Conservation (phyloP, 2,329 filamentous ascomycete genomes). For the Ramichloridium luteum region DNA sequence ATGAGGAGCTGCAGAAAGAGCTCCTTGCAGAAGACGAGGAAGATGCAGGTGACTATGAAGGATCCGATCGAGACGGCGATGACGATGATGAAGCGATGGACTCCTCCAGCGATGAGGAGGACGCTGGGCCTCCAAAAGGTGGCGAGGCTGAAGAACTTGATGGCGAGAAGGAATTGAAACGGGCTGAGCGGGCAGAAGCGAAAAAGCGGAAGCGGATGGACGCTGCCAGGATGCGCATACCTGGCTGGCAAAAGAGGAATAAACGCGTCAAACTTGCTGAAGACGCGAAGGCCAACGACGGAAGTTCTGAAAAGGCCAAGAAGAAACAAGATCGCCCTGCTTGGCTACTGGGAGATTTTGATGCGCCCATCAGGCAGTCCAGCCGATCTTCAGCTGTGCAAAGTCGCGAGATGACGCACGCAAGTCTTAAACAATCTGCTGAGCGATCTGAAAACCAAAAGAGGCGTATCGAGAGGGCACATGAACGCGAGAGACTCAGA, state of each 20-base stretch:
- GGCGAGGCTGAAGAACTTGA: constrained; percentile 55
- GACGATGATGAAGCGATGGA: constrained; percentile 74
- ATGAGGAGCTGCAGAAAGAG: constrained; percentile 31
- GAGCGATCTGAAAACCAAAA: constrained; percentile 58
- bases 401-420: constrained; percentile 46
- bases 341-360: constrained; percentile 53
- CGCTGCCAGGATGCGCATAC: constrained; percentile 53
- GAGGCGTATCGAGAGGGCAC: constrained; percentile 49
- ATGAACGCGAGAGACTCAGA: constrained; percentile 50
- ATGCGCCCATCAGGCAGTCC: constrained; percentile 50
- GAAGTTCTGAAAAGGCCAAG: constrained; percentile 30
- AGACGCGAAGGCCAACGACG: constrained; percentile 25
- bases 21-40: constrained; percentile 40
- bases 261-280: constrained; percentile 45
- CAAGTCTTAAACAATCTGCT: constrained; percentile 63
- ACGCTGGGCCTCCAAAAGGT: constrained; percentile 38
- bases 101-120: constrained; percentile 69
- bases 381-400: constrained; percentile 50
- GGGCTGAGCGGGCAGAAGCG: constrained; percentile 57
- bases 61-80: constrained; percentile 36
- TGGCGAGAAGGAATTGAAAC: constrained; percentile 78
- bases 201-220: constrained; percentile 73
- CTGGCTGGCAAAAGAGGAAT: constrained; percentile 53
- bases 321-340: constrained; percentile 62
- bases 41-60: constrained; percentile 30